Evolutionary conservation across 176 grass and related monocot species (phyloP), one percentile per base, ranked within the genome.

Genomic region (Zoysia japonica): DNA sequence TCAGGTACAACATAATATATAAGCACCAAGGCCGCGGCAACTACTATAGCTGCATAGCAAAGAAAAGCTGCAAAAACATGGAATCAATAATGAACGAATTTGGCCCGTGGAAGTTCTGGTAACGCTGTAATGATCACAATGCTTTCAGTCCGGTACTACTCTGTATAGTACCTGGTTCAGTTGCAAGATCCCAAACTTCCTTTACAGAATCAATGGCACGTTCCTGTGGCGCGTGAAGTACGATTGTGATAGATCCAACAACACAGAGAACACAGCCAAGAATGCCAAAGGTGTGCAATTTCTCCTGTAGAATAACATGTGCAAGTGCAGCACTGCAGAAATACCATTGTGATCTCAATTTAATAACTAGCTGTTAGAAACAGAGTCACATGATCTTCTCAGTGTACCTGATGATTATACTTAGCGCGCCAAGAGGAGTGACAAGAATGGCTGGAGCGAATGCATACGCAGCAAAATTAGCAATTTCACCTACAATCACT

Each of bases 391-490:
- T 41, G 76, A 81, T 56, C 49, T 42, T 61, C 17, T 68, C 53
- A 65, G 80, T 62, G 49, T 88, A 97, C 94, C 94, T 97, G 80
- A 97, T 93, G 70, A 97, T 94, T 86, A 94, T 94, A 89, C 94
- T 97, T 62, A 97, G 91, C 71, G 94, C 94, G 61, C 94, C 94
- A 84, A 97, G 89, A 80, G 94, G 91, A 67, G 94, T 97, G 62
- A 97, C 91, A 39, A 97, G 85, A 90, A 97, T 94, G 75, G 94
- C 94, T 35, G 94, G 94, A 77, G 94, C 94, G 67, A 97, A 97
- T 72, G 94, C 94, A 87, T 97, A 97, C 63, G 91, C 94, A 77
- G 91, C 87, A 90, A 97, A 97, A 85, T 97, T 97, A 70, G 94
- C 91, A 67, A 97, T 88, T 88, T 97, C 91, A 17, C 94, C 91